Base-by-base conservation (phyloP, 306 rosid species). In the Casuarina cunninghamiana region DNA sequence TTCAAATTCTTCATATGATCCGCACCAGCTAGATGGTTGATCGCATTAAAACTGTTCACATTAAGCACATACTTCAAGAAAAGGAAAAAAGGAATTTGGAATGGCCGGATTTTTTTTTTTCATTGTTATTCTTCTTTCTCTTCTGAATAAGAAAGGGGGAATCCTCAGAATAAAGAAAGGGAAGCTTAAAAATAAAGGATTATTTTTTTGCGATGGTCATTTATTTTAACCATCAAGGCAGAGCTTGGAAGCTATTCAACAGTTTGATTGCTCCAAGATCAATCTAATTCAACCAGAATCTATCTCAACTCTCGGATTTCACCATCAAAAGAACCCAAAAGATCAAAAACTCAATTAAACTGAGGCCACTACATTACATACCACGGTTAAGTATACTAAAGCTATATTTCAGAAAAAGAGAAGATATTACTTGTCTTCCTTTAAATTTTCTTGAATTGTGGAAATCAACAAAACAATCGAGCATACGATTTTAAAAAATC, bases 1-100 rank as follows among this genome's bases (percentile, higher is more conserved):
- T 90, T 95, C 93, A 91, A 83, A 85, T 86, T 88, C 87, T 91
- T 90, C 79, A 90, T 66, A 57, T 95, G 99, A 75, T 83, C 84
- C 3, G 39, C 83, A 71, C 90, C 87, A 9, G 97, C 92, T 15
- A 95, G 84, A 84, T 93, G 99, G 74, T 71, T 84, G 77, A 95
- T 91, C 1, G 90, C 97, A 85, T 88, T 87, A 68, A 74, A 84
- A 80, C 99, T 95, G 88, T 41, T 35, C 53, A 71, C 10, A 46
- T 72, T 71, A 39, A 58, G 6, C 50, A 77, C 50, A 0, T 46
- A 48, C 39, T 75, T 75, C 55, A 69, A 45, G 26, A 78, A 67
- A 50, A 19, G 21, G 54, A 10, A 43, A 85, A 77, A 6, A 26
- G 32, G 32, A 26, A 26, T 26, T 26, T 26, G 32, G 32, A 26